These are phyloP conservation scores for Pezicula radicicola DNA, from an alignment of 2,329 filamentous ascomycete genomes.

Conservation along the genomic window DNA sequence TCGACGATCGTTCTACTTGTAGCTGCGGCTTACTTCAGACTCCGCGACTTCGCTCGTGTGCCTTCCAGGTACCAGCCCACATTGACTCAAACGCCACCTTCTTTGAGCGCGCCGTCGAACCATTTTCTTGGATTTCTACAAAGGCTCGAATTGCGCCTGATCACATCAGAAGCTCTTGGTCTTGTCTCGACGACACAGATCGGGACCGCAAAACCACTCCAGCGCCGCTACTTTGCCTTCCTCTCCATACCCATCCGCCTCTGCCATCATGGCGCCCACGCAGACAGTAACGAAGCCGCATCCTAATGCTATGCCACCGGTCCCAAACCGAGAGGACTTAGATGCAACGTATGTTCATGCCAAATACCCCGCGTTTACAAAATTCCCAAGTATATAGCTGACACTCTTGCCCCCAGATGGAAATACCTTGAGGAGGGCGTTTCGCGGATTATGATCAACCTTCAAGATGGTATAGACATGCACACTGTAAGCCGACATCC, in stretches of 20 bases:
- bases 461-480: conserved; percentile 92
- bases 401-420: conserved; percentile 63
- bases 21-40: neutral
- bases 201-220: neutral
- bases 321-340: conserved; percentile 60
- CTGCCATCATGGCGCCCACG: conserved; percentile 8
- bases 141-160: neutral
- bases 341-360: conserved; percentile 53
- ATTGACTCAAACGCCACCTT: neutral
- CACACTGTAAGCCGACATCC: conserved; percentile 58
- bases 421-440: conserved; percentile 84
- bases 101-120: too few relatives aligned
- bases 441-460: conserved; percentile 87
- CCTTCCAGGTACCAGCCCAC: neutral
- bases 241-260: neutral
- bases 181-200: neutral
- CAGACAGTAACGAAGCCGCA: neutral
- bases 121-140: neutral
- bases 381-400: neutral
- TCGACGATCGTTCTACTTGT: neutral
- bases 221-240: neutral
- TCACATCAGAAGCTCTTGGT: neutral
- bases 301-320: conserved; percentile 44
- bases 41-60: conserved; percentile 1
- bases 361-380: neutral